Percentiles rank a stretch among this genome's conserved stretches.
Evolutionary conservation across 169 alveolate species (phyloP).

Genomic region (Plasmodium gaboni): DNA sequence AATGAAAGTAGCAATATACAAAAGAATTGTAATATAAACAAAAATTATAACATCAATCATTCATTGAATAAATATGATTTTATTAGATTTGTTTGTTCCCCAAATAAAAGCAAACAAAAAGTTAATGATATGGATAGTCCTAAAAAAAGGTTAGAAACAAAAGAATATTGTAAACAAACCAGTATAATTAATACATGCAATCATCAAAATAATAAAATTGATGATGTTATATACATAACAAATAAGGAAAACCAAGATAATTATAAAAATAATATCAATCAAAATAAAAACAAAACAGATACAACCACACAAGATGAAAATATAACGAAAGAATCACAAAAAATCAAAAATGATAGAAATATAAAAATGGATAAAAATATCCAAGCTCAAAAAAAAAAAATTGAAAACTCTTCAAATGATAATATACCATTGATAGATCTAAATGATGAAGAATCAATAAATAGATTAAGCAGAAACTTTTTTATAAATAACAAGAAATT

Average conservation of each 20-base stretch:
- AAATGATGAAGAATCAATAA: slow-evolving; percentile 33
- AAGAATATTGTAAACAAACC: not conserved
- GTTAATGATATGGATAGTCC: slow-evolving; percentile 6
- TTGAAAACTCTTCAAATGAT: not conserved
- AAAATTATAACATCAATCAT: slow-evolving; percentile 2
- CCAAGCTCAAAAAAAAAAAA: not conserved
- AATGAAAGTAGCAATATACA: not conserved
- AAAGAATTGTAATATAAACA: not conserved
- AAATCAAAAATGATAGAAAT: not conserved
- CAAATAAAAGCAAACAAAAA: slow-evolving; percentile 38
- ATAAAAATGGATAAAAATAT: not conserved
- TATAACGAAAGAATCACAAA: not conserved
- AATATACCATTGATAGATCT: slow-evolving; percentile 10
- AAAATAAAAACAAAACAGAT: not conserved
- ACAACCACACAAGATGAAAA: not conserved
- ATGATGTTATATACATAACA: not conserved
- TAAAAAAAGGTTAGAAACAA: not conserved
- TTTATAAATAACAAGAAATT: slow-evolving; percentile 65
- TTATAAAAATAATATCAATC: not conserved
- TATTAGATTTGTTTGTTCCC: slow-evolving; percentile 71
- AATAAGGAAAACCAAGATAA: not conserved
- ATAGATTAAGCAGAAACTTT: slow-evolving; percentile 58
- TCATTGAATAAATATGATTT: slow-evolving; percentile 67
- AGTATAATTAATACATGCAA: not conserved
- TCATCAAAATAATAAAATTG: too few species aligned